Conservation (phyloP, 2,329 filamentous ascomycete species). For the Venturia aucupariae region DNA sequence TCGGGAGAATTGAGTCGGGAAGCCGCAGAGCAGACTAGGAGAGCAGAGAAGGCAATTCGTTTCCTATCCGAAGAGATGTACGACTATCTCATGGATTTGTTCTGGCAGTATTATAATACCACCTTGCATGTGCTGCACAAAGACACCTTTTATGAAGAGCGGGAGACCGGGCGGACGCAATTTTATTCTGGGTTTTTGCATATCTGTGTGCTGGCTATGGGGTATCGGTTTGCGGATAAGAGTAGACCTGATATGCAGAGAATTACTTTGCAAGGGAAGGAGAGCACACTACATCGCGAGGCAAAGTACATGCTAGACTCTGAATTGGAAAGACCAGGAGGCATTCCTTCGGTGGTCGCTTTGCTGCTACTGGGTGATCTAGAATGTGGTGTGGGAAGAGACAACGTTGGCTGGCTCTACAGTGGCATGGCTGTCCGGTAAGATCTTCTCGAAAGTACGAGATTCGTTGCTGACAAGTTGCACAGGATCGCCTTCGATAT, state of each 20-base stretch:
- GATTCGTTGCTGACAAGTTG: conserved; percentile 26
- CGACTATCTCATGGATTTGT: conserved; percentile 43
- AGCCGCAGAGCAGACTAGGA: conserved; percentile 37
- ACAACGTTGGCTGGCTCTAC: conserved; percentile 48
- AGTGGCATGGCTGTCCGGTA: conserved; percentile 32
- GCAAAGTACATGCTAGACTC: conserved; percentile 46
- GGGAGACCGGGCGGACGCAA: conserved; percentile 36
- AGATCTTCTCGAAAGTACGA: conserved; percentile 17
- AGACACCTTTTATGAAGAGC: conserved; percentile 41
- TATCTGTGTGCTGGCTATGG: conserved; percentile 43
- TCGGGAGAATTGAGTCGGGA: conserved; percentile 30
- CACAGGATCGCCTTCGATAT: conserved; percentile 37
- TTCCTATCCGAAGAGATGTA: conserved; percentile 39
- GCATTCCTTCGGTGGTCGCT: conserved; percentile 44
- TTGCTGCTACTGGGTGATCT: conserved; percentile 44
- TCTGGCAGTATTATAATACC: conserved; percentile 45
- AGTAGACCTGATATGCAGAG: conserved; percentile 40
- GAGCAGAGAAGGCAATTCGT: conserved; percentile 41
- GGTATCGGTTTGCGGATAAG: conserved; percentile 43
- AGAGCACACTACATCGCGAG: conserved; percentile 45
- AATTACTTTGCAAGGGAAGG: conserved; percentile 37
- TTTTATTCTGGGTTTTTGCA: conserved; percentile 47
- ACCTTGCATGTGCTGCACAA: conserved; percentile 42
- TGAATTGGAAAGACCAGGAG: conserved; percentile 44
- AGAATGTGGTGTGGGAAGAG: conserved; percentile 45